Evolutionary conservation across 2,329 filamentous ascomycete genomes (phyloP).

Genomic region (Akanthomyces uredinophilus): DNA sequence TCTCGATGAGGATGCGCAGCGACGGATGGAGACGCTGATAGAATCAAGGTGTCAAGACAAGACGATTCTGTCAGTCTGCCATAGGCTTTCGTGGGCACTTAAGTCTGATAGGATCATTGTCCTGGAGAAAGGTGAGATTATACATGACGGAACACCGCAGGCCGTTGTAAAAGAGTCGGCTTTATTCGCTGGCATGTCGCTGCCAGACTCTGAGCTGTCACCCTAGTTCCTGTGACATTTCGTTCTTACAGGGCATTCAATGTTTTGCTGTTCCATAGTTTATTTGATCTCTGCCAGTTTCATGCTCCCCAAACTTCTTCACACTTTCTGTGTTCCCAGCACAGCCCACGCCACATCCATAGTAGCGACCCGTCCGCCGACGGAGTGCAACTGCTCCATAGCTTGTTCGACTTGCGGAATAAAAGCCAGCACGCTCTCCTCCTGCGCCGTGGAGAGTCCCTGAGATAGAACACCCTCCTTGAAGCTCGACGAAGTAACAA

Average conservation of each 20-base stretch:
- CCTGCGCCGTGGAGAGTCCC: not conserved
- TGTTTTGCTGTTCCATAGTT: not conserved
- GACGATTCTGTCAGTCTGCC: slow-evolving; percentile 2
- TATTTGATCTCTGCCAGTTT: not conserved
- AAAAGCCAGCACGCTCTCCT: not conserved
- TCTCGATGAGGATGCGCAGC: not conserved
- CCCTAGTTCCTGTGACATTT: too few species aligned
- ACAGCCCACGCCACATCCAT: not conserved
- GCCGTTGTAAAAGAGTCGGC: not conserved
- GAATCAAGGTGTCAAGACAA: not conserved
- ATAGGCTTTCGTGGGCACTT: slow-evolving; percentile 3
- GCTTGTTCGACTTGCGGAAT: not conserved
- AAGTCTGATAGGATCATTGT: slow-evolving; percentile 9
- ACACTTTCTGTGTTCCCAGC: not conserved
- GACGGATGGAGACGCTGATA: not conserved
- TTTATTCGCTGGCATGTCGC: not conserved
- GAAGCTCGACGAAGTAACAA: not conserved
- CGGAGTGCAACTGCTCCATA: not conserved
- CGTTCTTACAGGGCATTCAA: too few species aligned
- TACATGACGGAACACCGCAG: not conserved
- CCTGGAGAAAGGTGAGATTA: not conserved
- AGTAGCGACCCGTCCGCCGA: not conserved
- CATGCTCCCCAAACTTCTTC: too few species aligned
- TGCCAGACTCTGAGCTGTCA: not conserved
- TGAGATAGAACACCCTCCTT: not conserved